Evolutionary conservation across 1,284 basidiomycete species (phyloP), one percentile per base, ranked within the genome.

Genomic region (Coniferiporia weirii): DNA sequence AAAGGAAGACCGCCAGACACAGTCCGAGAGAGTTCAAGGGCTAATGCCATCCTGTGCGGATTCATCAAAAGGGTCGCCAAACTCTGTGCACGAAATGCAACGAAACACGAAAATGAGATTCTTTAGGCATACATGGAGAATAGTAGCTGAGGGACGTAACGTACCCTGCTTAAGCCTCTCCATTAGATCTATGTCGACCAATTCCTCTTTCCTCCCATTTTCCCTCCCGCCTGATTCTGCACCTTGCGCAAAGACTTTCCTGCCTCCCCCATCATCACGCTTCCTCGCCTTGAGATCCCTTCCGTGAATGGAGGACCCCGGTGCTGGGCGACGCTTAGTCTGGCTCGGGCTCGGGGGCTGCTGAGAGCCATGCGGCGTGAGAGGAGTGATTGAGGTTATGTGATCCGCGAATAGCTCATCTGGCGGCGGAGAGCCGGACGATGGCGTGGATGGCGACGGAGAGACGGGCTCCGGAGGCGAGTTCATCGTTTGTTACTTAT

Each of bases 391-490:
- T 47, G 35, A 38, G 20, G 53, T 48, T 17, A 32, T 51, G 17
- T 51, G 43, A 3, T 40, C 44, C 15, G 32, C 19, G 13, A 51
- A 17, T 34, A 22, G 35, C 22, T 64, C 64, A 35, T 65, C 64
- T 38, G 64, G 64, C n/a, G 63, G 52, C 4, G 64, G 64, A 8
- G 64, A 62, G 27, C 61, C 63, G 15, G 64, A 65, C 12, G 63
- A 64, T 22, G 57, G 60, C 15, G 63, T 64, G 34, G 64, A 65
- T 6, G 64, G 58, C 4, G 62, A 64, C 13, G 64, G 64, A 10
- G 64, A 65, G 44, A 61, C 63, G 4, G 61, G 60, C 44, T 65
- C 64, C 35, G 20, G 64, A 36, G 64, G 64, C 22, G 64, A 65
- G 60, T 65, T 61, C 64, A 65, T 65, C 19, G 36, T 57, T n/a